These are phyloP conservation scores for Candida nonsorbophila DNA, from an alignment of 805 yeast species.

Conservation along the genomic window DNA sequence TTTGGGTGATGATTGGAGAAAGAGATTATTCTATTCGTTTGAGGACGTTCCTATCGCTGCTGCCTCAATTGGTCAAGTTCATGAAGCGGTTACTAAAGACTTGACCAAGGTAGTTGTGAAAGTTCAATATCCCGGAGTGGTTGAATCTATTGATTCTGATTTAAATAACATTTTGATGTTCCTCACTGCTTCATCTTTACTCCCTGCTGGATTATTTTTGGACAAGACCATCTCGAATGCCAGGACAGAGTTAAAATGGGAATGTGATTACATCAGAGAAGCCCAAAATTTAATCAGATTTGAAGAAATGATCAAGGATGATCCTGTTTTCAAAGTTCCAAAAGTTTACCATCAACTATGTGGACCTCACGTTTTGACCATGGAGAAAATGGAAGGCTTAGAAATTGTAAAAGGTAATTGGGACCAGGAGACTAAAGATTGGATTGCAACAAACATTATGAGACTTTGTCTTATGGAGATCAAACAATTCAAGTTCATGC, in stretches of 20 bases:
- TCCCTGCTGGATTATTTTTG: constrained; percentile 88
- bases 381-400: constrained; percentile 80
- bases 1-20: constrained; percentile 77
- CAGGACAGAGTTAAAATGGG: constrained; percentile 91
- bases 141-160: constrained; percentile 88
- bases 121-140: constrained; percentile 97
- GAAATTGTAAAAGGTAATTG: constrained; percentile 77
- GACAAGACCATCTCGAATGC: constrained; percentile 94
- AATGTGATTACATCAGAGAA: constrained; percentile 91
- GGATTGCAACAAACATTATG: constrained; percentile 85
- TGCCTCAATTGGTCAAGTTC: constrained; percentile 94
- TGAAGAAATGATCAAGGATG: constrained; percentile 49
- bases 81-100: constrained; percentile 65
- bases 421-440: constrained; percentile 68
- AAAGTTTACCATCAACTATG: constrained; percentile 70
- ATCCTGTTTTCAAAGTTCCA: constrained; percentile 72
- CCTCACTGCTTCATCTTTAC: constrained; percentile 75
- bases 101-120: constrained; percentile 83
- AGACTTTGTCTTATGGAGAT: constrained; percentile 81
- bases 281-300: constrained; percentile 72
- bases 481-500: constrained; percentile 85
- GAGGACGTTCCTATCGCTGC: constrained; percentile 93
- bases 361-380: constrained; percentile 79
- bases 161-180: constrained; percentile 78
- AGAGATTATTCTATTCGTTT: constrained; percentile 59